These are phyloP conservation scores for Didymella exigua DNA, from an alignment of 2,329 filamentous ascomycete genomes.

Conservation along the genomic window DNA sequence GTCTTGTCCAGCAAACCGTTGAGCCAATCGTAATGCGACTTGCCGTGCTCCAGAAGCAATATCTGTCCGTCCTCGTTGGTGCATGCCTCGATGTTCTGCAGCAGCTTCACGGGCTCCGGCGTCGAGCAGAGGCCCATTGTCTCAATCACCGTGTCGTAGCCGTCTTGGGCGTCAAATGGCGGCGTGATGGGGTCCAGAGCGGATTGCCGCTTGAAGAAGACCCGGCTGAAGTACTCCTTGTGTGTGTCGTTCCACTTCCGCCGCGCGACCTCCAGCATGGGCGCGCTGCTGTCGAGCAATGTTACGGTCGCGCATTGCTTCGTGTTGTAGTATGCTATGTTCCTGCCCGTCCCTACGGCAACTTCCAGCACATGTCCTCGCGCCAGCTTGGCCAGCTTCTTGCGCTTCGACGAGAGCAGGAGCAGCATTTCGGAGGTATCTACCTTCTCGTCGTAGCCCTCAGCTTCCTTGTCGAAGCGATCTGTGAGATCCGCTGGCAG, in stretches of 20 bases:
- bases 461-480: slow-evolving; percentile 54
- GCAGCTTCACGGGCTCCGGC: slow-evolving; percentile 50
- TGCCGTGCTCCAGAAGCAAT: slow-evolving; percentile 58
- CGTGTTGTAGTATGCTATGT: slow-evolving; percentile 53
- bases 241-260: slow-evolving; percentile 55
- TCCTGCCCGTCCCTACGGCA: slow-evolving; percentile 57
- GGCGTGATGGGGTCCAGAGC: slow-evolving; percentile 52
- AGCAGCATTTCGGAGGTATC: slow-evolving; percentile 51
- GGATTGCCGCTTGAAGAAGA: slow-evolving; percentile 53
- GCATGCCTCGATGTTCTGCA: slow-evolving; percentile 52
- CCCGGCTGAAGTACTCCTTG: slow-evolving; percentile 45
- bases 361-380: slow-evolving; percentile 57
- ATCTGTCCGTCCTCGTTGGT: slow-evolving; percentile 53
- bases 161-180: slow-evolving; percentile 48
- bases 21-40: slow-evolving; percentile 55
- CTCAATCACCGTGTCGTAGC: slow-evolving; percentile 58
- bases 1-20: slow-evolving; percentile 54
- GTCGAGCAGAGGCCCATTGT: slow-evolving; percentile 60
- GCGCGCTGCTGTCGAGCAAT: slow-evolving; percentile 54
- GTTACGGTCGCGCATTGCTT: slow-evolving; percentile 52
- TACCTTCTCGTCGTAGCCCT: slow-evolving; percentile 56
- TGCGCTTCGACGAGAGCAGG: slow-evolving; percentile 49
- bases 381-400: slow-evolving; percentile 49
- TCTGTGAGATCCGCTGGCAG: slow-evolving; percentile 51
- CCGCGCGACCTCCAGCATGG: slow-evolving; percentile 56